Evolutionary conservation across 2,329 filamentous ascomycete species (phyloP), one percentile per base, ranked within the genome.

Genomic region (Aspergillus ochraceus): DNA sequence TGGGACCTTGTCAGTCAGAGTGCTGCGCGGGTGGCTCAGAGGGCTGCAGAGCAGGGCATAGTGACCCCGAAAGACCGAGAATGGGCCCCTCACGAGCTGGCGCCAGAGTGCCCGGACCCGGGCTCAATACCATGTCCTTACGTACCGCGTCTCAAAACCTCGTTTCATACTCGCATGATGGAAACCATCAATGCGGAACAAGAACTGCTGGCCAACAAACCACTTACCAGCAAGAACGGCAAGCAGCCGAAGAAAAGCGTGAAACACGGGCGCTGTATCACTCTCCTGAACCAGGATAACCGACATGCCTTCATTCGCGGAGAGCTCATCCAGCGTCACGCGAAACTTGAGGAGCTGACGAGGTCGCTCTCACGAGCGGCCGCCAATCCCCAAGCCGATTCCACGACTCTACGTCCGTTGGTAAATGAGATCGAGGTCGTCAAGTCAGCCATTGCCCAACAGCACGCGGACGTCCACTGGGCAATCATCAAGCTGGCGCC

Each of bases 401-500:
- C 57, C 2, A 52, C 66, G 22, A 57, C 62, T 2, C 49, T 76
- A 12, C 59, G 68, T 50, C 55, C 60, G 20, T 49, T 73, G 14
- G 63, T 73, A 22, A 55, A 67, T 24, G 55, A 66, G 4, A 60
- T 72, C 10, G 59, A 52, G 9, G 42, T 59, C n/a, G 30, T 64
- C 45, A 61, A 55, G 22, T 20, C 50, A 4, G 47, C 50, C 1
- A 49, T 68, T 3, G 55, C 53, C 2, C 47, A 68, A 20, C 24
- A 61, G 49, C 11, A 49, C 6, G 50, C 64, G n/a, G 30, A 59
- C 6, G n/a, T 60, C 2, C 56, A 83, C 26, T 68, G 68, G 10
- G 46, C 32, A 59, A 77, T 45, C 71, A 77, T 45, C 71, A 75
- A 57, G 73, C 72, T 58, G 74, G 71, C 66, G 59, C 80, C 66